Evolutionary conservation across 2,329 filamentous ascomycete genomes (phyloP).

Genomic region (Alternaria panax): DNA sequence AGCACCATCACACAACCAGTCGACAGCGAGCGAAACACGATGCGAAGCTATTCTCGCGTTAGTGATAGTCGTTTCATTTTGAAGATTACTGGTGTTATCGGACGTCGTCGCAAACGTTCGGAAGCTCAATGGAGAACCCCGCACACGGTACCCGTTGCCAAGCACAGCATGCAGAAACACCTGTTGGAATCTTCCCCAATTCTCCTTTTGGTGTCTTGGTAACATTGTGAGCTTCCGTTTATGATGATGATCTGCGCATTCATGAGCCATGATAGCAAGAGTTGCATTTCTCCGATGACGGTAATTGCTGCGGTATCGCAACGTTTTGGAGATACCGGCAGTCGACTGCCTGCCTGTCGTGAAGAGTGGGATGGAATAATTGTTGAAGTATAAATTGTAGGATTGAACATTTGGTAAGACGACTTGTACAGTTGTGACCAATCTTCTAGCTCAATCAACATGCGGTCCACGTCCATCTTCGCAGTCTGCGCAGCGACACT

Average conservation of each 20-base stretch:
- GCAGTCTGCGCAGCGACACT: slow-evolving; percentile 12
- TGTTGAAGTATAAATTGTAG: background rate
- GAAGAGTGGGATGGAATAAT: slow-evolving; percentile 16
- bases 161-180: slow-evolving; percentile 10
- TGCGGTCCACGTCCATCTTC: slow-evolving; percentile 18
- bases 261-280: slow-evolving; percentile 9
- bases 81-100: background rate
- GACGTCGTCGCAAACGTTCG: background rate
- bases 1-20: background rate
- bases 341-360: background rate
- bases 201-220: slow-evolving; percentile 22
- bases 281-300: slow-evolving; percentile 16
- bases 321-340: slow-evolving; percentile 20
- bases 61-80: background rate
- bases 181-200: slow-evolving; percentile 3
- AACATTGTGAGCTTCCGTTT: slow-evolving; percentile 29
- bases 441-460: slow-evolving; percentile 1
- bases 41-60: background rate
- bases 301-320: slow-evolving; percentile 7
- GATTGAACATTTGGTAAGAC: background rate
- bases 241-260: slow-evolving; percentile 17
- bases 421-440: background rate
- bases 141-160: slow-evolving; percentile 19
- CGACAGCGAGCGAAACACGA: background rate
- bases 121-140: slow-evolving; percentile 8